A percentile compares a stretch with the other conserved stretches of the same genome.
Conservation (phyloP, 1,139 yeast genomes). For the Candida sp. region DNA sequence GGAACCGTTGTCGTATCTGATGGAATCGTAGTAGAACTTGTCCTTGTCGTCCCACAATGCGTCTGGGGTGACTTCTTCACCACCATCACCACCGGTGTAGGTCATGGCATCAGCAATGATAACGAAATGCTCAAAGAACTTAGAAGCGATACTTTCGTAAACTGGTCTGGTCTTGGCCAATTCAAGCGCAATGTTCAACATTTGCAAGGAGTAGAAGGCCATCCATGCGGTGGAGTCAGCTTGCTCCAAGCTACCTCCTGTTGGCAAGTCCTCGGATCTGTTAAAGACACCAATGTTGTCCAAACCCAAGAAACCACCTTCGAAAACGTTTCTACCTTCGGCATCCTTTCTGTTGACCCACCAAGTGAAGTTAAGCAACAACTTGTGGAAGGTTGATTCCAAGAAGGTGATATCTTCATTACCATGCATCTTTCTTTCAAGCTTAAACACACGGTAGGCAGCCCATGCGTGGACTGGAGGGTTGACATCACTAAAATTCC, state of each 20-base stretch:
- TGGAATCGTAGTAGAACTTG: constrained; percentile 91
- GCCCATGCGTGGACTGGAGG: constrained; percentile 99
- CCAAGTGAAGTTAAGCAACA: constrained; percentile 93
- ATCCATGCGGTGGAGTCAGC: constrained; percentile 99
- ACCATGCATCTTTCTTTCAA: constrained; percentile 88
- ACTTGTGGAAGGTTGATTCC: constrained; percentile 91
- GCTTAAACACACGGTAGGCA: constrained; percentile 86
- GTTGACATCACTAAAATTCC: constrained; percentile 96
- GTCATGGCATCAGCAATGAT: constrained; percentile 97
- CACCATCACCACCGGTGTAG: constrained; percentile 57
- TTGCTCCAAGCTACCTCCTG: constrained; percentile 92
- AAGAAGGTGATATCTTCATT: constrained; percentile 82
- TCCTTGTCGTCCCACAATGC: constrained; percentile 93
- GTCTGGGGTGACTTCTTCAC: constrained; percentile 52
- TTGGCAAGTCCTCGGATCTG: constrained; percentile 93
- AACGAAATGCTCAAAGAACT: constrained; percentile 93
- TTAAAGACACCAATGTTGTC: constrained; percentile 96
- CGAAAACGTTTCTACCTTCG: constrained; percentile 90
- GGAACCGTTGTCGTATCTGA: constrained; percentile 78
- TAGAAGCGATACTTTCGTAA: constrained; percentile 94
- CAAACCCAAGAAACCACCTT: constrained; percentile 94
- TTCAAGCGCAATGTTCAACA: constrained; percentile 94
- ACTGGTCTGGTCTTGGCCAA: constrained; percentile 84
- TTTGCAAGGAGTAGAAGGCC: constrained; percentile 92
- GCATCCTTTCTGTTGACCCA: constrained; percentile 96